phyloP scores from a whole-genome alignment of 257 asterid genomes.

The Primulina eburnea region DNA sequence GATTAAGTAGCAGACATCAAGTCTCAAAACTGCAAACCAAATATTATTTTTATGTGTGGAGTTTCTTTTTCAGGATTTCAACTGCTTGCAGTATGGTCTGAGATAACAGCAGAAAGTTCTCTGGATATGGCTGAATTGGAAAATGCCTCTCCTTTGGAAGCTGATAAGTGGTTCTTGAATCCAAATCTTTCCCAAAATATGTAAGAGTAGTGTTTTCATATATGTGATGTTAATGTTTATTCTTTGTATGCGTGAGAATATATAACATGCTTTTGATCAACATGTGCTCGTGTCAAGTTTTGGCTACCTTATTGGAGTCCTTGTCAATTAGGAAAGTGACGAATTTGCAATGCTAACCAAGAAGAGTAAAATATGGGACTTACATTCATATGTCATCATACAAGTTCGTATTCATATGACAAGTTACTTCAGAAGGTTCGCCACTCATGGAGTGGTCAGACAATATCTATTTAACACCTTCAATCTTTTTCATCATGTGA shows the following conservation, averaged over 20 bases:
- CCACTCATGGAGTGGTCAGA: slow-evolving; percentile 3
- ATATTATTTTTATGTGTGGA: slow-evolving; percentile 4
- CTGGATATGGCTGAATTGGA: slow-evolving; percentile 91
- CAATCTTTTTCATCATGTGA: not conserved
- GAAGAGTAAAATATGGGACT: slow-evolving; percentile 15
- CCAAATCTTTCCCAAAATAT: slow-evolving; percentile 63
- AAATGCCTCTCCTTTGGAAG: slow-evolving; percentile 76
- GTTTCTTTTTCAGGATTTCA: slow-evolving; percentile 60
- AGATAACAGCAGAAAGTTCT: slow-evolving; percentile 66
- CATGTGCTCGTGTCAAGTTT: slow-evolving; percentile 18
- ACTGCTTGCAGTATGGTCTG: slow-evolving; percentile 68
- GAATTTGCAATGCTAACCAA: slow-evolving; percentile 2
- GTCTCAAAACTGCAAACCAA: slow-evolving; percentile 9
- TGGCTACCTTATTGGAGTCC: slow-evolving; percentile 20
- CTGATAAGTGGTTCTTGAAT: slow-evolving; percentile 77
- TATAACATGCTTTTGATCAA: slow-evolving; percentile 15
- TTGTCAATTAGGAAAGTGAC: not conserved
- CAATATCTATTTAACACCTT: not conserved
- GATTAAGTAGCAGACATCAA: not conserved
- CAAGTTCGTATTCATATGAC: not conserved
- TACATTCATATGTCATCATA: not conserved
- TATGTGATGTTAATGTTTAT: not conserved
- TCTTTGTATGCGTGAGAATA: slow-evolving; percentile 3
- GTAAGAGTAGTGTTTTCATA: slow-evolving; percentile 44
- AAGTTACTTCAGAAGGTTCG: not conserved